Percentiles rank a stretch among this genome's conserved stretches.
Evolutionary conservation across 2,329 filamentous ascomycete genomes (phyloP).

Genomic region (Clarireedia sp.): DNA sequence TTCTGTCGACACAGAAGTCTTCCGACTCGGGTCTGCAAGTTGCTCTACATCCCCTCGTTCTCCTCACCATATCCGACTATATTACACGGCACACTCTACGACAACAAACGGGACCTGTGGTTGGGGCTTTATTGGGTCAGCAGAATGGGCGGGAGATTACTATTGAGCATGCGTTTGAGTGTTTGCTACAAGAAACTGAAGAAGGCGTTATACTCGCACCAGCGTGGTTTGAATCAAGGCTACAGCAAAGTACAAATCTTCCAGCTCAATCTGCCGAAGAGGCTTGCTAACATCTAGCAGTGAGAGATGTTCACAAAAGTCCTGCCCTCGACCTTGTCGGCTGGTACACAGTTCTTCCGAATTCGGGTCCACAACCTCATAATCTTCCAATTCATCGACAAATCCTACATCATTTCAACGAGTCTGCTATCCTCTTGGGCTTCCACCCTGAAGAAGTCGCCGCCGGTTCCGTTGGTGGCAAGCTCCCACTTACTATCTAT

Average conservation of each 20-base stretch:
- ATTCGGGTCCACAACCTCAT: slow-evolving; percentile 59
- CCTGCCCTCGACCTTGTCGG: slow-evolving; percentile 81
- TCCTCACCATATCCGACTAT: slow-evolving; percentile 94
- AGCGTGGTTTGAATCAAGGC: slow-evolving; percentile 65
- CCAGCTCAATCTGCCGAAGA: background rate
- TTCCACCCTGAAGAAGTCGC: slow-evolving; percentile 65
- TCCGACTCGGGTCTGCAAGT: slow-evolving; percentile 62
- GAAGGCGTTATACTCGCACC: slow-evolving; percentile 56
- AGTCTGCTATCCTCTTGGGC: slow-evolving; percentile 75
- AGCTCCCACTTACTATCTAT: slow-evolving; percentile 84
- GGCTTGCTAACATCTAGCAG: slow-evolving; percentile 36
- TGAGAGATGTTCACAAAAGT: slow-evolving; percentile 80
- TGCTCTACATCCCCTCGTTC: slow-evolving; percentile 84
- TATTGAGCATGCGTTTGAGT: slow-evolving; percentile 89
- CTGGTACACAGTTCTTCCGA: slow-evolving; percentile 77
- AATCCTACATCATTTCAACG: slow-evolving; percentile 67
- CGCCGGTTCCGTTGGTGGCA: slow-evolving; percentile 57
- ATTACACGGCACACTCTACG: slow-evolving; percentile 85
- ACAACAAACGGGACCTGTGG: slow-evolving; percentile 64
- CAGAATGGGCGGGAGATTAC: slow-evolving; percentile 87
- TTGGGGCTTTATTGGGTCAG: slow-evolving; percentile 83
- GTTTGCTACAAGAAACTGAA: slow-evolving; percentile 42
- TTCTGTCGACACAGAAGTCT: slow-evolving; percentile 59
- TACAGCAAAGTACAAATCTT: slow-evolving; percentile 69
- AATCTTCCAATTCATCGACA: slow-evolving; percentile 70